Base-by-base conservation (phyloP, 1,284 basidiomycete species). In the Boletellus deceptivus region DNA sequence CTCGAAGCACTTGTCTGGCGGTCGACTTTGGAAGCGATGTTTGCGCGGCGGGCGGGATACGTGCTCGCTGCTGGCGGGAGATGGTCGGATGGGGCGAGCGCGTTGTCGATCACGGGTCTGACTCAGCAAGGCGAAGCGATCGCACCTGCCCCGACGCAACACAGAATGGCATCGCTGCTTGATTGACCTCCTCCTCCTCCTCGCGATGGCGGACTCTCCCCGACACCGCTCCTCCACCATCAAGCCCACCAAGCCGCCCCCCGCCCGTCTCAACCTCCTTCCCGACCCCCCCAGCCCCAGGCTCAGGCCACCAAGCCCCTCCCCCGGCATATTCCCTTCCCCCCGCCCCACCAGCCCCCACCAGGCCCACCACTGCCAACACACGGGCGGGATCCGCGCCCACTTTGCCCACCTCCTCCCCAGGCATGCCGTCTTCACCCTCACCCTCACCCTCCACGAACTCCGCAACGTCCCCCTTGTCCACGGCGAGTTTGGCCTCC, bases 381-480 rank as follows among this genome's bases (percentile, higher is more conserved):
- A 42, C 17, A 50, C 44, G 17, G 48, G 46, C 13, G 44, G 65
- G 10, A 27, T 67, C n/a, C 68, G 64, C 17, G 65, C 66, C 2
- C 64, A 67, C 36, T 43, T 67, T 8, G 62, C 68, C 6, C 63
- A 70, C 6, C 61, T 67, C 40, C 51, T 67, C 17, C 68, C 65
- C 14, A 49, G 65, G 31, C 67, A 67, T 35, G 79, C 86, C 4
- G 76, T 81, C 52, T 91, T 92, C 69, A 77, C 81, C 49, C 81
- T 84, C 25, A 72, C 75, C 16, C 64, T 92, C 42, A 74, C 75
- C 31, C 77, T 92, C 39, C 87, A 91, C 66, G 82, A 91, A 59
- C 77, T 92, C 27, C 75, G 79, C 38, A 87, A 83, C 60, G 83
- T 93, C 0, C 89, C 90, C 0, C 79, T 91, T 54, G 81, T 91